phyloP scores from a whole-genome alignment of 176 grass and related monocot species.

The Musa schizocarpa region DNA sequence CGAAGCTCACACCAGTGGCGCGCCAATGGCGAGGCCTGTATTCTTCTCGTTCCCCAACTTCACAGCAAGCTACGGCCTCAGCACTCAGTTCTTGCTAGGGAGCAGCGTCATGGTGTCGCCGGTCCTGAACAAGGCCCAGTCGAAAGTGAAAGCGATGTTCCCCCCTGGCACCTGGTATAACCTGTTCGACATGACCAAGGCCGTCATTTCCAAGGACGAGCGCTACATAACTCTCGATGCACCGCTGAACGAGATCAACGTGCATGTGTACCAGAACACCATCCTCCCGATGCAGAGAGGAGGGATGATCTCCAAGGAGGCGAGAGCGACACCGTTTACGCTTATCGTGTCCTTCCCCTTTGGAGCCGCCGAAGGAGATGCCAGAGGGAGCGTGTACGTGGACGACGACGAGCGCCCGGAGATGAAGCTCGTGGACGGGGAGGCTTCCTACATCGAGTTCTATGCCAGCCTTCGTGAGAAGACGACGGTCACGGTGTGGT shows the following conservation, averaged over 20 bases:
- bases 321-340: slow-evolving; percentile 64
- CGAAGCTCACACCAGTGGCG: slow-evolving; percentile 63
- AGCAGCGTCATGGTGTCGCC: slow-evolving; percentile 73
- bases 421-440: slow-evolving; percentile 66
- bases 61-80: slow-evolving; percentile 67
- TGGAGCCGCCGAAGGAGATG: slow-evolving; percentile 32
- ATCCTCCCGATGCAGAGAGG: slow-evolving; percentile 87
- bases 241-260: slow-evolving; percentile 77
- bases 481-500: slow-evolving; percentile 58
- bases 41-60: slow-evolving; percentile 86
- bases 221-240: slow-evolving; percentile 39
- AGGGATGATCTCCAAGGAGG: slow-evolving; percentile 61
- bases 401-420: slow-evolving; percentile 87
- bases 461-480: slow-evolving; percentile 45
- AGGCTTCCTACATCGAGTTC: slow-evolving; percentile 59
- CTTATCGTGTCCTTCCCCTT: slow-evolving; percentile 69
- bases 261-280: slow-evolving; percentile 71
- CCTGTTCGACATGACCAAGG: slow-evolving; percentile 69
- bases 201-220: slow-evolving; percentile 36
- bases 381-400: slow-evolving; percentile 59
- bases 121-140: slow-evolving; percentile 51
- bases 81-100: slow-evolving; percentile 74
- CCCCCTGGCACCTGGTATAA: slow-evolving; percentile 91
- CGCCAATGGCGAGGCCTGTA: slow-evolving; percentile 62
- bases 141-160: slow-evolving; percentile 53